Evolutionary conservation across 2,329 filamentous ascomycete genomes (phyloP), one percentile per base, ranked within the genome.

Genomic region (Aspergillus floridensis): DNA sequence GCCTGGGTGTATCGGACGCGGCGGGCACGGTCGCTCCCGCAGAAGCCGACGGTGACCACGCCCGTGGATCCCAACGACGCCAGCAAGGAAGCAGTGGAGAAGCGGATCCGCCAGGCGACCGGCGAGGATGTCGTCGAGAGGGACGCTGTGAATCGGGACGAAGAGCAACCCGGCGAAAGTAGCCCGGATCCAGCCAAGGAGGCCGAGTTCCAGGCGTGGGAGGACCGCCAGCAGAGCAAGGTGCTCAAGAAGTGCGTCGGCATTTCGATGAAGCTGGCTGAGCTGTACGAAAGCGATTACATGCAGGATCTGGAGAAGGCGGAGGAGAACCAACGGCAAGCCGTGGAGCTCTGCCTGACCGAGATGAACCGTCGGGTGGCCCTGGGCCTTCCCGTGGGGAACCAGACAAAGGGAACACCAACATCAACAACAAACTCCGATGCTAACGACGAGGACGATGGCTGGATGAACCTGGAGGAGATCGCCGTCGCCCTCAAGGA

Each of bases 181-280:
- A 16, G 5, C 38, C n/a, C 38, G 16, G 38, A 44, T 5, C 38
- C 32, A 19, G 38, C 14, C 38, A 16, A 7, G 38, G 38, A 44
- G 16, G 38, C 11, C 1, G 38, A 44, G 38, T 44, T 8, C 6
- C 14, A 44, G 16, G 38, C 38, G 14, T 44, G 38, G 38, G 38
- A 44, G n/a, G 38, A 44, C 38, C 38, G 38, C 14, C 79, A 82
- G 66, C 76, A 90, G 44, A 88, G 86, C 46, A 85, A 87, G 53
- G 78, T 96, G 5, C 77, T 96, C 57, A 86, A 85, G 62, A 93
- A 90, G 72, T 84, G 87, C 3, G 85, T 96, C 41, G 87, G 86
- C 21, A 87, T 93, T 41, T 87, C 87, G 66, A 86, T 95, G 57
- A 96, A 96, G 78, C 82, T 98, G 6, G 93, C 90, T 32, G 88